Evolutionary conservation across 2,329 filamentous ascomycete species (phyloP).

Genomic region (Talaromyces sp.): DNA sequence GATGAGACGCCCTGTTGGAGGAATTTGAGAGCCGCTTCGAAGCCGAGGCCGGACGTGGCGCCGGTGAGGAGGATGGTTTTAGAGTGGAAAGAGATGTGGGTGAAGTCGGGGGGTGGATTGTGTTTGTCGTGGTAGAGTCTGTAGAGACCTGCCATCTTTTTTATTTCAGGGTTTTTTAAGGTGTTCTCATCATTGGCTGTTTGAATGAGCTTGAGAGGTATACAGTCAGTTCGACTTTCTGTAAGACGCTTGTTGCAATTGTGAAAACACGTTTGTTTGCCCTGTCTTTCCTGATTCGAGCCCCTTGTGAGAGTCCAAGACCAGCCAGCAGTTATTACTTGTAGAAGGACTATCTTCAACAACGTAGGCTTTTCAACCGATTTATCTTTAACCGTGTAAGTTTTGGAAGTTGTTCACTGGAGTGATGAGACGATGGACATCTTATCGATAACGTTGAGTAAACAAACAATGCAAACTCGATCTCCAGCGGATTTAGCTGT

Average conservation of each 20-base stretch:
- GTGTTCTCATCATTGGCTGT: not conserved
- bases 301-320: too few relatives aligned
- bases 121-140: constrained; percentile 16
- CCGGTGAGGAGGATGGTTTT: constrained; percentile 52
- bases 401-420: not conserved
- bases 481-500: not conserved
- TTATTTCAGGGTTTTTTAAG: not conserved
- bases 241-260: not conserved
- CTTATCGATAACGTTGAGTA: not conserved
- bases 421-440: not conserved
- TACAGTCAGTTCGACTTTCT: not conserved
- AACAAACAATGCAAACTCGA: constrained; percentile 14
- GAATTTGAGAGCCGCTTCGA: constrained; percentile 50
- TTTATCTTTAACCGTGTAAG: not conserved
- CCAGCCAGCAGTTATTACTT: too few relatives aligned
- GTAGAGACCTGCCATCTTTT: constrained; percentile 12
- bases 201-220: not conserved
- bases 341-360: too few relatives aligned
- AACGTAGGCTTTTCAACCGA: too few relatives aligned
- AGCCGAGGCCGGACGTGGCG: constrained; percentile 51
- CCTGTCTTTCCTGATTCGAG: not conserved
- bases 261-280: not conserved
- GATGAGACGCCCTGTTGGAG: constrained; percentile 41
- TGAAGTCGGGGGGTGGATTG: constrained; percentile 37
- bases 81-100: constrained; percentile 39